Percentiles rank a stretch among this genome's conserved stretches.
Conservation (phyloP, 352 stramenopile species). For the Phytophthora chlamydospora region DNA sequence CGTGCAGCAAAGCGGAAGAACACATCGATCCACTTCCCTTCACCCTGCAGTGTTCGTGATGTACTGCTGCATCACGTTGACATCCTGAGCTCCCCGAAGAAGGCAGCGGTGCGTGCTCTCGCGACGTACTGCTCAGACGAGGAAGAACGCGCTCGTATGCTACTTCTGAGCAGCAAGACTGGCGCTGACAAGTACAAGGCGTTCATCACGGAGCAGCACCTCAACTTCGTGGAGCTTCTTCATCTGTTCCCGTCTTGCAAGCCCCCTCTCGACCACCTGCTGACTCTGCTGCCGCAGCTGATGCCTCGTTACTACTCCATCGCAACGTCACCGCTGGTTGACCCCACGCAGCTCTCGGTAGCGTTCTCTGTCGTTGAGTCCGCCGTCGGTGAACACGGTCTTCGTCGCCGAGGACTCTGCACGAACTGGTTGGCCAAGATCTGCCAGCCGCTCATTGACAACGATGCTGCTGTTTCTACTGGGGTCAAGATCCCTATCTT, state of each 20-base stretch:
- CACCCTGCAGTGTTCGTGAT: slow-evolving; percentile 72
- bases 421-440: slow-evolving; percentile 68
- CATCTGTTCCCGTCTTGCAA: slow-evolving; percentile 93
- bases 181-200: slow-evolving; percentile 69
- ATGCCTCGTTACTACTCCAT: slow-evolving; percentile 97
- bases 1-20: slow-evolving; percentile 37
- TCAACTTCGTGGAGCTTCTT: slow-evolving; percentile 92
- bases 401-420: slow-evolving; percentile 62
- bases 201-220: slow-evolving; percentile 89
- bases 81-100: slow-evolving; percentile 82
- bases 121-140: slow-evolving; percentile 71
- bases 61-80: slow-evolving; percentile 83
- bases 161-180: slow-evolving; percentile 75
- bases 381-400: slow-evolving; percentile 40
- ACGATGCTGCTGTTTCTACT: neutral
- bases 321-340: slow-evolving; percentile 90
- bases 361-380: slow-evolving; percentile 94
- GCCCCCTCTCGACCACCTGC: slow-evolving; percentile 85
- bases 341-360: slow-evolving; percentile 73
- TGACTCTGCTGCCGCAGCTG: slow-evolving; percentile 88
- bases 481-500: slow-evolving; percentile 85
- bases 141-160: slow-evolving; percentile 60
- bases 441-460: slow-evolving; percentile 45
- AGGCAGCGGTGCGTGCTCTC: slow-evolving; percentile 70
- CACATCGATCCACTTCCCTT: slow-evolving; percentile 52